Percentiles rank a stretch among this genome's conserved stretches.
phyloP scores from a whole-genome alignment of 2,329 filamentous ascomycete species.

The Xylaria hypoxylon region DNA sequence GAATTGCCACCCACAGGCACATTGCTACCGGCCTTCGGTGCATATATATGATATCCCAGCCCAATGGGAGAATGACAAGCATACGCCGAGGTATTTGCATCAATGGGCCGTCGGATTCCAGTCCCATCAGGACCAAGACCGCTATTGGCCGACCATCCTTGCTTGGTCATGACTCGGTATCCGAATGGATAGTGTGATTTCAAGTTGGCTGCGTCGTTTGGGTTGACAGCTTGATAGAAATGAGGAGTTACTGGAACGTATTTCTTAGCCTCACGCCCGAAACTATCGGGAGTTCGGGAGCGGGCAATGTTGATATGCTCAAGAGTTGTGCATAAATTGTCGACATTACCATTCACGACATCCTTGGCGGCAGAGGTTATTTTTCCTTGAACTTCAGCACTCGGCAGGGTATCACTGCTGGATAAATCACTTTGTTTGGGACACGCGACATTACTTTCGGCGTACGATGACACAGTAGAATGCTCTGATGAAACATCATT shows the following conservation, averaged over 20 bases:
- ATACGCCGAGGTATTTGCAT: not conserved
- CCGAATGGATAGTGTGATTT: constrained; percentile 30
- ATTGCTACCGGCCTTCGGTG: not conserved
- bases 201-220: constrained; percentile 4
- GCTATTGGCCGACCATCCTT: constrained; percentile 21
- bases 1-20: not conserved
- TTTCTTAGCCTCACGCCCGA: constrained; percentile 21
- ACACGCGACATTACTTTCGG: not conserved
- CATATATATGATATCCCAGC: constrained; percentile 3
- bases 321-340: not conserved
- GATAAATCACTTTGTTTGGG: not conserved
- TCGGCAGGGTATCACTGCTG: not conserved
- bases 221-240: constrained; percentile 6
- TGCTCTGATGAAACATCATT: not conserved
- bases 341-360: not conserved
- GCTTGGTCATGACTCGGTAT: constrained; percentile 20
- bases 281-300: constrained; percentile 21
- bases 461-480: not conserved
- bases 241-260: not conserved
- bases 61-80: not conserved
- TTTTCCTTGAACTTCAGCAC: not conserved
- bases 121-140: constrained; percentile 32
- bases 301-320: not conserved
- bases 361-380: not conserved
- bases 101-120: constrained; percentile 30